Percentiles rank a stretch among this genome's conserved stretches.
These are phyloP conservation scores for Protomyces macrosporus DNA, from an alignment of 1,139 yeast genomes.

Conservation along the genomic window DNA sequence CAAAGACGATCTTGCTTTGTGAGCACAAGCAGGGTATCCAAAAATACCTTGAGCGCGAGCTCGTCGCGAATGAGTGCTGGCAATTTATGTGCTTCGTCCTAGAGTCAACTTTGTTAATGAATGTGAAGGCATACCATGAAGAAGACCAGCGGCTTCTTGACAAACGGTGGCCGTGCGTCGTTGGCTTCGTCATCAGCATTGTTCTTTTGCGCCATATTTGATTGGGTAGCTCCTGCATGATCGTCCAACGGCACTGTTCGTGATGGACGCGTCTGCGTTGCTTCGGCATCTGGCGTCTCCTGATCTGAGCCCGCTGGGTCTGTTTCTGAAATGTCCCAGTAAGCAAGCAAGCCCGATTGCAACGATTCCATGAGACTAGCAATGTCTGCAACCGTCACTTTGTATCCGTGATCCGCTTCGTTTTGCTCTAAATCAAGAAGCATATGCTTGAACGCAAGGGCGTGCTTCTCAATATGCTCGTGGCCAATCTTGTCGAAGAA, in stretches of 20 bases:
- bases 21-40: slow-evolving; percentile 20
- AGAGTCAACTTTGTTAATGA: not conserved
- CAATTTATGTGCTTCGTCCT: slow-evolving; percentile 21
- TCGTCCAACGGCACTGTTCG: not conserved
- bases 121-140: not conserved
- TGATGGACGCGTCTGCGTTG: not conserved
- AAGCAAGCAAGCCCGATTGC: slow-evolving; percentile 12
- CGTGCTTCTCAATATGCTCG: slow-evolving; percentile 1
- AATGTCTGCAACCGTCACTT: slow-evolving; percentile 20
- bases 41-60: slow-evolving; percentile 17
- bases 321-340: slow-evolving; percentile 9
- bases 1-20: slow-evolving; percentile 23
- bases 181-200: too few species aligned
- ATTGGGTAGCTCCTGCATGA: not conserved
- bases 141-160: slow-evolving; percentile 12
- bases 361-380: slow-evolving; percentile 18
- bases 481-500: slow-evolving; percentile 9
- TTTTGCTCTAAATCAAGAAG: slow-evolving; percentile 14
- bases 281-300: not conserved
- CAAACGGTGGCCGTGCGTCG: not conserved
- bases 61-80: slow-evolving; percentile 18
- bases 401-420: not conserved
- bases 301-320: not conserved
- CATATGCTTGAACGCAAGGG: slow-evolving; percentile 14
- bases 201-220: not conserved